Base-by-base conservation (phyloP, 768 basidiomycete genomes). In the Exsudoporus frostii region DNA sequence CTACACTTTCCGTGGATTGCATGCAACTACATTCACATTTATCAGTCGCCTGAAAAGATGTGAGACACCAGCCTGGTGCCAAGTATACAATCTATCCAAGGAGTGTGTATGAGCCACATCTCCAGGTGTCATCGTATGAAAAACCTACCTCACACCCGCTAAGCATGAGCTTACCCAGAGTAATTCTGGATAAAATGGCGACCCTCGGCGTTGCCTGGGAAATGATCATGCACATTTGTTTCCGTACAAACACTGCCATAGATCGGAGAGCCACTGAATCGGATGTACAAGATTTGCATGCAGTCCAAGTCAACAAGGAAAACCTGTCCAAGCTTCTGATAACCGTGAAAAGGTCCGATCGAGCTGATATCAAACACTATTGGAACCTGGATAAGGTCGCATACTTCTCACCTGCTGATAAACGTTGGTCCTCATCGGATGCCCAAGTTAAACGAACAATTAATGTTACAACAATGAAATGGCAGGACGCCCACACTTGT, bases 281-380 rank as follows among this genome's bases (percentile, higher is more conserved):
- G 17, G 10, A 22, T 22, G 29, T 33, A 41, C 36, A 42, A 19
- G 27, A 33, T 10, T 4, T 29, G 15, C 14, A 17, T 13, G 15
- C 6, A 29, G 10, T 20, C 27, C 19, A 42, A 27, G 8, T 27
- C 24, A 9, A 15, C 13, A 17, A 8, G 11, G 24, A n/a, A 19
- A 71, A 63, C 14, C 71, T 41, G 0, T 47, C 24, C 19, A 38
- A 29, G 20, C 14, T 22, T 32, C 20, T 20, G 29, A 15, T 45
- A 20, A 32, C 5, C 3, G 44, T 15, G 9, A 30, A 33, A 32
- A 13, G 17, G 25, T 27, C 34, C 13, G 8, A 19, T 7, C 5
- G 29, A 11, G 8, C 15, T 19, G 8, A 13, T 17, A 45, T n/a
- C 5, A 45, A 43, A 8, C 22, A 32, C 27, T 45, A n/a, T n/a